Base-by-base conservation (phyloP, 2,329 filamentous ascomycete species). In the Aspergillus terreus region DNA sequence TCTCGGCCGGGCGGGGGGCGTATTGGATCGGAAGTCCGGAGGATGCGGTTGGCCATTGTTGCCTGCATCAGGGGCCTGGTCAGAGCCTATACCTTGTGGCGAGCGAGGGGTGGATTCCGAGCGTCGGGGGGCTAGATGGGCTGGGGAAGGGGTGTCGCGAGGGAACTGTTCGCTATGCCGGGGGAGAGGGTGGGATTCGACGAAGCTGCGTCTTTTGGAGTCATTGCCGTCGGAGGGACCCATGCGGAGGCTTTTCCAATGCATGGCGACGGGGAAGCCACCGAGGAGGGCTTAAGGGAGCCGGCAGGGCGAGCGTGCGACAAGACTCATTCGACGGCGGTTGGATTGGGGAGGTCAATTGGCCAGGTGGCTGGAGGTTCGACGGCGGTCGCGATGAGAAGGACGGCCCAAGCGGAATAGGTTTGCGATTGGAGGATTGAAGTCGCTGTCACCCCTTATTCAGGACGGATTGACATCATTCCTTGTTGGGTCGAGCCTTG, bases 221-320 rank as follows among this genome's bases (percentile, higher is more conserved):
- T 63, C 62, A 58, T 57, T 64, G 55, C 58, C 59, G 56, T 72
- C 66, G 50, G 59, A 56, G 46, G 67, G 58, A 54, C 64, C 63
- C 36, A 72, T 61, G 49, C 70, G 66, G 49, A 71, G 59, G 46
- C 65, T 66, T 65, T 70, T 71, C 67, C 70, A 71, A 69, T 71
- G 67, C 70, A 72, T 72, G 59, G 58, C 63, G 64, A 58, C 58
- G 52, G 47, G 21, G 58, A 61, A 50, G 54, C 47, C 57, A 47
- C 38, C 51, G 50, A 44, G 41, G 49, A 46, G 55, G 47, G 49
- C 44, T 52, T 58, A 59, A 43, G 52, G 50, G 50, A 56, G 53
- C 51, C 53, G 61, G 51, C 55, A 56, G 46, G 47, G 45, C 57
- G 56, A 44, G 42, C 52, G 50, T 49, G 21, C 42, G 23, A 21